phyloP scores from a whole-genome alignment of 1,284 basidiomycete species.

The Cryptococcus neoformans region DNA sequence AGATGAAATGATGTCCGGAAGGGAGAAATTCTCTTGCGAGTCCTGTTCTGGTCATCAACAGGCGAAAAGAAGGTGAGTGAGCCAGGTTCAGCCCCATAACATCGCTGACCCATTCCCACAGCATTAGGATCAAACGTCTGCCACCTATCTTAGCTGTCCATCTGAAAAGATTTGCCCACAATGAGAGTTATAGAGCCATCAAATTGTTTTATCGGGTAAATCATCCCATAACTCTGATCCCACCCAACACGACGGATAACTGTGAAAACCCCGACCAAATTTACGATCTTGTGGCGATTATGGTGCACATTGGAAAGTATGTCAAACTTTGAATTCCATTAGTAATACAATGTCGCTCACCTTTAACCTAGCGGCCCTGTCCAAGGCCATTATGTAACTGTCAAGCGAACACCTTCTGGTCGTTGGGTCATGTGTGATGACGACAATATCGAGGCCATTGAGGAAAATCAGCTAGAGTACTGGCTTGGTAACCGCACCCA shows the following conservation, averaged over 20 bases:
- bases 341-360: too few species aligned
- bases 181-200: conserved; percentile 62
- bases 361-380: conserved; percentile 69
- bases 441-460: conserved; percentile 81
- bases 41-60: conserved; percentile 94
- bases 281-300: conserved; percentile 92
- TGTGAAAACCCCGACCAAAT: conserved; percentile 77
- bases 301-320: conserved; percentile 95
- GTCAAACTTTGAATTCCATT: conserved; percentile 28
- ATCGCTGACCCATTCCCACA: conserved; percentile 37
- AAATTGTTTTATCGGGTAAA: conserved; percentile 95
- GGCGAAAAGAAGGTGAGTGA: conserved; percentile 84
- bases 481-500: conserved; percentile 90
- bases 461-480: conserved; percentile 83
- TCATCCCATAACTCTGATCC: conserved; percentile 85
- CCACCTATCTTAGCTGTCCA: conserved; percentile 94
- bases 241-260: conserved; percentile 94
- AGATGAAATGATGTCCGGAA: conserved; percentile 95
- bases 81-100: neutral
- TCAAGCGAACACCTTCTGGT: conserved; percentile 73
- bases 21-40: conserved; percentile 99
- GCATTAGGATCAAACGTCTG: conserved; percentile 96
- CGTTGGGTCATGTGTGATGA: conserved; percentile 95
- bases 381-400: conserved; percentile 96
- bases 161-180: conserved; percentile 78